Evolutionary conservation across 805 yeast species (phyloP).

Genomic region (Spathaspora arborariae): DNA sequence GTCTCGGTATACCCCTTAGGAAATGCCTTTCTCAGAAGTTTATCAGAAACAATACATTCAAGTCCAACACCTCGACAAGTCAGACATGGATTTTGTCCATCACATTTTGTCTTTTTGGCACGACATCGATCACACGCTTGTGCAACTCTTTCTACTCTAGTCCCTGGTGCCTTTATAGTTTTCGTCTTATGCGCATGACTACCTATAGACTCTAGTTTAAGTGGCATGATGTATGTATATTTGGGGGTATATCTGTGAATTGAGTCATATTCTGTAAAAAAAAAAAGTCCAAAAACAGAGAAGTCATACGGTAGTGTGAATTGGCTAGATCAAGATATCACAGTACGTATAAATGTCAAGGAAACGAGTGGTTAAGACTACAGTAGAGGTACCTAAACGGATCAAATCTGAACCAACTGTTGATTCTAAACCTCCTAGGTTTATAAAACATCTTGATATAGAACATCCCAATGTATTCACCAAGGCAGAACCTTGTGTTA

Average conservation of each 20-base stretch:
- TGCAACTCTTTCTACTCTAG: slow-evolving; percentile 65
- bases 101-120: slow-evolving; percentile 74
- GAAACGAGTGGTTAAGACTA: not conserved
- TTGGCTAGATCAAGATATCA: not conserved
- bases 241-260: not conserved
- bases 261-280: not conserved
- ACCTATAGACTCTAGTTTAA: not conserved
- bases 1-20: slow-evolving; percentile 93
- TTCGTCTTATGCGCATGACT: slow-evolving; percentile 13
- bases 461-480: slow-evolving; percentile 11
- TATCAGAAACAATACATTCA: slow-evolving; percentile 85
- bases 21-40: slow-evolving; percentile 78
- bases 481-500: slow-evolving; percentile 4
- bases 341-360: not conserved
- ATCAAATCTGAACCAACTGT: not conserved
- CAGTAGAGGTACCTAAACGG: not conserved
- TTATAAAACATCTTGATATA: not conserved
- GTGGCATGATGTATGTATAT: not conserved
- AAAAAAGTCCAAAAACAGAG: not conserved
- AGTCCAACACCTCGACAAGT: slow-evolving; percentile 82
- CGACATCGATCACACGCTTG: slow-evolving; percentile 93
- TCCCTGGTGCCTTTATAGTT: slow-evolving; percentile 66
- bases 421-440: not conserved
- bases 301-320: not conserved
- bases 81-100: slow-evolving; percentile 74